Evolutionary conservation across 306 rosid species (phyloP).

Genomic region (Oxytropis ochrocephala): DNA sequence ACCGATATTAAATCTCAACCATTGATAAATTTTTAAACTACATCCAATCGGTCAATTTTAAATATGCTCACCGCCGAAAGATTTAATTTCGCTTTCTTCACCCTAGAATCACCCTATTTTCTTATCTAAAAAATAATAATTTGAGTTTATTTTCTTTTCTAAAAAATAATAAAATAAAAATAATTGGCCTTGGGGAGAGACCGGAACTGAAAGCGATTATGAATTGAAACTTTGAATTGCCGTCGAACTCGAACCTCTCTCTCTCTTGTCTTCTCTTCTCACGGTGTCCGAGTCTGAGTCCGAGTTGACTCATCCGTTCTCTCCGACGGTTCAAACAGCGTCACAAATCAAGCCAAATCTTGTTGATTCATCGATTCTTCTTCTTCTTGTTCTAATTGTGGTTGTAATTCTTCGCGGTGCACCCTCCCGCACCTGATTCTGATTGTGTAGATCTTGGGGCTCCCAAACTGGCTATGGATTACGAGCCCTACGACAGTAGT

Average conservation of each 20-base stretch:
- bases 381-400: neutral
- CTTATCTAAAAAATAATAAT: too few relatives aligned
- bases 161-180: neutral
- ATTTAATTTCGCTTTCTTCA: too few relatives aligned
- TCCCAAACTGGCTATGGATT: slow-evolving; percentile 80
- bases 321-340: neutral
- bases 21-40: too few relatives aligned
- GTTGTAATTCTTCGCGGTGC: neutral
- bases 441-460: neutral
- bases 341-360: neutral
- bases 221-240: neutral
- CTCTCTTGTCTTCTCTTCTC: neutral
- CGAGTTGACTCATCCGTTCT: slow-evolving; percentile 18
- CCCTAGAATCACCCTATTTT: too few relatives aligned
- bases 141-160: too few relatives aligned
- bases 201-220: neutral
- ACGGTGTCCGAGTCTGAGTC: slow-evolving; percentile 13
- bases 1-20: too few relatives aligned
- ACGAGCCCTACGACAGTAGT: slow-evolving; percentile 94
- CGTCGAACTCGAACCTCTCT: neutral
- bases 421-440: slow-evolving; percentile 6
- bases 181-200: neutral
- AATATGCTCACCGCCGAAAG: too few relatives aligned
- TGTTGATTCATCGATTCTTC: neutral
- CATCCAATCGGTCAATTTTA: too few relatives aligned